phyloP scores from a whole-genome alignment of 2,329 filamentous ascomycete genomes.

The Drechslerella coelobrocha region DNA sequence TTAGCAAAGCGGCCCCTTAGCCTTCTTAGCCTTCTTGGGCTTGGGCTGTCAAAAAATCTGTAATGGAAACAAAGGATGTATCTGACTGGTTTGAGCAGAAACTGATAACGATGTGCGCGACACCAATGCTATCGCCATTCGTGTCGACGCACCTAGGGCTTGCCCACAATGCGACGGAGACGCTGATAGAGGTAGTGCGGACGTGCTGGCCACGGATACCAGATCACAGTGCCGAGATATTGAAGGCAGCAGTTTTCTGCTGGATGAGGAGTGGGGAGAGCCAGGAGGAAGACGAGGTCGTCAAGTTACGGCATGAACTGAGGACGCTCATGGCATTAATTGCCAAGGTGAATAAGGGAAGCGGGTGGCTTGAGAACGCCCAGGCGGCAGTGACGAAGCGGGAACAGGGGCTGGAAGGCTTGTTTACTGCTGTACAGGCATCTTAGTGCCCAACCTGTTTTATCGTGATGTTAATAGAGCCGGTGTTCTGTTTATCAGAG shows the following conservation, averaged over 20 bases:
- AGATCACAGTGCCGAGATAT: conserved; percentile 47
- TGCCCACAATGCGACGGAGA: conserved; percentile 22
- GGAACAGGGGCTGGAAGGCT: conserved; percentile 15
- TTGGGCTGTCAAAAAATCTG: background rate
- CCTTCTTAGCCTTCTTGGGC: too few relatives aligned
- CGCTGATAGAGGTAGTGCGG: conserved; percentile 42
- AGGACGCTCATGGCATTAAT: conserved; percentile 30
- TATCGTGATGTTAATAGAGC: too few relatives aligned
- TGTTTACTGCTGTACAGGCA: conserved; percentile 15
- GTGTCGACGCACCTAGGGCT: conserved; percentile 38
- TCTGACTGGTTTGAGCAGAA: conserved; percentile 22
- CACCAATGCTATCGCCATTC: conserved; percentile 52
- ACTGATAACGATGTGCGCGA: conserved; percentile 49
- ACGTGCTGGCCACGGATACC: conserved; percentile 51
- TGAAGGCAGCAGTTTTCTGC: conserved; percentile 51
- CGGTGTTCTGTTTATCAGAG: too few relatives aligned
- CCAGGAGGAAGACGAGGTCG: conserved; percentile 19
- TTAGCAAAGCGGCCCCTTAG: too few relatives aligned
- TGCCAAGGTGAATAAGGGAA: conserved; percentile 14
- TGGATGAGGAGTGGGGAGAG: conserved; percentile 50
- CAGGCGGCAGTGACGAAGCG: conserved; percentile 10
- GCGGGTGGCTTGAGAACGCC: conserved; percentile 21
- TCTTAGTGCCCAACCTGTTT: too few relatives aligned
- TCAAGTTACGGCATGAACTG: conserved; percentile 22
- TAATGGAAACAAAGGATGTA: background rate